Percentiles rank a stretch among this genome's conserved stretches.
phyloP scores from a whole-genome alignment of 2,329 filamentous ascomycete genomes.

The Allantophomopsis cytisporea region DNA sequence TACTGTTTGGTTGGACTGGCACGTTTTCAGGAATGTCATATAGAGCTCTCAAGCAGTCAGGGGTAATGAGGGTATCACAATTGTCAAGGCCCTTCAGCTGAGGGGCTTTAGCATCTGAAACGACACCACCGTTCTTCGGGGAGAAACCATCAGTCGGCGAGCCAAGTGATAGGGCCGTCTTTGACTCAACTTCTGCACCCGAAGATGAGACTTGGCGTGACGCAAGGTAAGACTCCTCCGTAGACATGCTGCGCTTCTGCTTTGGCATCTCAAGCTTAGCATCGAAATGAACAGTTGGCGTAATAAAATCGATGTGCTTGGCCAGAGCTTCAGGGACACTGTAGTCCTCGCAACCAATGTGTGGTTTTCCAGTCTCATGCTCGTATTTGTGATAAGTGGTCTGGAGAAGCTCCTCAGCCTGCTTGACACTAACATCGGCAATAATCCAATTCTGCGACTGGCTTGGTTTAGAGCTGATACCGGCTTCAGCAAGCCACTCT shows the following conservation, averaged over 20 bases:
- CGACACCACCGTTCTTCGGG: slow-evolving; percentile 11
- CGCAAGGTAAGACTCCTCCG: neutral
- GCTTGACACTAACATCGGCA: slow-evolving; percentile 18
- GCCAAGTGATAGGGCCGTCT: slow-evolving; percentile 3
- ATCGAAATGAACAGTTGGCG: slow-evolving; percentile 16
- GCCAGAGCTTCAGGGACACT: slow-evolving; percentile 13
- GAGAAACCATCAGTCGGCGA: slow-evolving; percentile 12
- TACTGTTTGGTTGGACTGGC: slow-evolving; percentile 7
- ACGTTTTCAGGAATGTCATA: slow-evolving; percentile 28
- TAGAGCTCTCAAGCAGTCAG: slow-evolving; percentile 35
- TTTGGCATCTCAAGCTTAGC: slow-evolving; percentile 4
- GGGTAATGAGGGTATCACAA: slow-evolving; percentile 38
- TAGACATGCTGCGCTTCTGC: slow-evolving; percentile 6
- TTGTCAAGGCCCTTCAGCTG: neutral
- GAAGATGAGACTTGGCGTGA: neutral
- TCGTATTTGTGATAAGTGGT: slow-evolving; percentile 27
- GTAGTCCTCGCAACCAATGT: slow-evolving; percentile 12
- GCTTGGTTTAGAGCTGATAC: slow-evolving; percentile 32
- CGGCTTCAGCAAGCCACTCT: slow-evolving; percentile 36
- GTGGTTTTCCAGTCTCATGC: slow-evolving; percentile 30
- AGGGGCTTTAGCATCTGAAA: slow-evolving; percentile 3
- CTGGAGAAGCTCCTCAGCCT: slow-evolving; percentile 36
- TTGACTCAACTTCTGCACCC: neutral
- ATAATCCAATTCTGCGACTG: slow-evolving; percentile 13
- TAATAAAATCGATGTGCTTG: slow-evolving; percentile 16